phyloP scores from a whole-genome alignment of 768 basidiomycete species.

The Naematelia aurantialba region DNA sequence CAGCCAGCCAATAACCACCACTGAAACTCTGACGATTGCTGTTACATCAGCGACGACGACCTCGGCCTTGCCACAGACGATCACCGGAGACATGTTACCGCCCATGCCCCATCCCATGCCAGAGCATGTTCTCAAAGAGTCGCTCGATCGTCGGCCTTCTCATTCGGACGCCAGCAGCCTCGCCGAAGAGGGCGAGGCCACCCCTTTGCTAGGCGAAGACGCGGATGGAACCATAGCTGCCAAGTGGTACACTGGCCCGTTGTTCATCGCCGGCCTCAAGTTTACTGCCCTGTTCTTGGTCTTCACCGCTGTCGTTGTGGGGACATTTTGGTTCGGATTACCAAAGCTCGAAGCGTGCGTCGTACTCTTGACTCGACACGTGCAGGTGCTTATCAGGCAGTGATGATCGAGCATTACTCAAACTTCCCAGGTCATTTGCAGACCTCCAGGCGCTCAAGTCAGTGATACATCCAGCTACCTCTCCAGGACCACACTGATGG shows the following conservation, averaged over 20 bases:
- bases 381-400: constrained; percentile 13
- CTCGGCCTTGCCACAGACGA: background rate
- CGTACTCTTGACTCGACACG: background rate
- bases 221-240: background rate
- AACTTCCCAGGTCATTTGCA: constrained; percentile 80
- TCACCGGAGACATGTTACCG: background rate
- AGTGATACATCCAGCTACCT: constrained; percentile 48
- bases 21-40: background rate
- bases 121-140: constrained; percentile 1
- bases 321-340: constrained; percentile 73
- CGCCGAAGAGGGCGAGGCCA: constrained; percentile 40
- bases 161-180: background rate
- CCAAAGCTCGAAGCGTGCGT: constrained; percentile 75
- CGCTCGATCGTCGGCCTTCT: constrained; percentile 1
- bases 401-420: constrained; percentile 68
- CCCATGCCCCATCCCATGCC: background rate
- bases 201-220: constrained; percentile 18
- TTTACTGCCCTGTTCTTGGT: constrained; percentile 72
- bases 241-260: constrained; percentile 53
- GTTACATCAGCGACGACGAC: background rate
- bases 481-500: constrained; percentile 11
- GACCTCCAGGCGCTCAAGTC: constrained; percentile 80
- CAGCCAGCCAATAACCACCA: background rate
- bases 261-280: constrained; percentile 77
- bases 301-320: constrained; percentile 67